Conservation (phyloP, 306 rosid genomes). For the Hippophae tibetana region DNA sequence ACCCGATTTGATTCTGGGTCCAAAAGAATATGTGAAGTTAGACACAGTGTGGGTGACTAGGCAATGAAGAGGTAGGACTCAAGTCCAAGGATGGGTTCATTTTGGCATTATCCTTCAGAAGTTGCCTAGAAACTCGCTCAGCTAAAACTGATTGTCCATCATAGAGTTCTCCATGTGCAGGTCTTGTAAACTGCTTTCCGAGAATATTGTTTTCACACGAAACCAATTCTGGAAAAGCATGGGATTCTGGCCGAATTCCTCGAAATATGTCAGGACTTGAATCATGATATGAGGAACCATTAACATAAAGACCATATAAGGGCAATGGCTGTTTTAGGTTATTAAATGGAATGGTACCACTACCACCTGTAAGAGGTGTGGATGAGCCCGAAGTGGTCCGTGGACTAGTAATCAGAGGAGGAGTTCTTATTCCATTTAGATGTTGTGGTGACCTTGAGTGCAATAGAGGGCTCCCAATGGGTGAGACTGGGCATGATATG, state of each 20-base stretch:
- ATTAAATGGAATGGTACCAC: too few relatives aligned
- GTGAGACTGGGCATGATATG: constrained; percentile 95
- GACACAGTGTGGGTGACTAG: constrained; percentile 50
- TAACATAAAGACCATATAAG: constrained; percentile 34
- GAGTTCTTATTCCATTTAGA: constrained; percentile 49
- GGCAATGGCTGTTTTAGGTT: too few relatives aligned
- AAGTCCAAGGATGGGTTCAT: constrained; percentile 60
- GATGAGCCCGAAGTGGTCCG: constrained; percentile 77
- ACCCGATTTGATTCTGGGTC: constrained; percentile 21
- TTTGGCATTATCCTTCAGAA: constrained; percentile 59
- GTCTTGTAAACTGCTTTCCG: constrained; percentile 46
- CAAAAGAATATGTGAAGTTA: constrained; percentile 30
- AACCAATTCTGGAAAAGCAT: constrained; percentile 48
- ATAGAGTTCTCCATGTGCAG: constrained; percentile 38
- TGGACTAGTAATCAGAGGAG: constrained; percentile 96
- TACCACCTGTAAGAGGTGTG: too few relatives aligned
- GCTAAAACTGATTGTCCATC: constrained; percentile 90
- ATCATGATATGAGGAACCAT: constrained; percentile 50
- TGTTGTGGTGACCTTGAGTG: constrained; percentile 84
- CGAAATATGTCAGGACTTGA: constrained; percentile 34
- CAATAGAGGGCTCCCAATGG: constrained; percentile 87
- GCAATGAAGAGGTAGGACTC: constrained; percentile 52
- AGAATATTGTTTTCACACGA: constrained; percentile 51
- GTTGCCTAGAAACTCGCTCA: constrained; percentile 78
- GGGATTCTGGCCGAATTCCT: constrained; percentile 23